phyloP scores from a whole-genome alignment of 805 yeast species.

The Danielia oregonensis region DNA sequence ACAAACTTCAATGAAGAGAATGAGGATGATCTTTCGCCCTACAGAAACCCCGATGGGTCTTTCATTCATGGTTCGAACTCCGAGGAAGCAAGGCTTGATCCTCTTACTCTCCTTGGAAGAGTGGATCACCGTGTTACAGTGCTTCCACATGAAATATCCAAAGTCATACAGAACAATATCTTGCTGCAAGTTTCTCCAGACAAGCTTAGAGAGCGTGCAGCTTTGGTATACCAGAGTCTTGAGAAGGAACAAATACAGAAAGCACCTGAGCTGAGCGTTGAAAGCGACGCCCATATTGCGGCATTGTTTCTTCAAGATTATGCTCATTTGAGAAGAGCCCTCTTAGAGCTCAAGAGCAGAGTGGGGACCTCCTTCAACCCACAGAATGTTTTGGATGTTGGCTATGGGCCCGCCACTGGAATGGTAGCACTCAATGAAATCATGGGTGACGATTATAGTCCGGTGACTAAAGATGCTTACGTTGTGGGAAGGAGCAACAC shows the following conservation, averaged over 20 bases:
- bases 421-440: constrained; percentile 83
- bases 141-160: constrained; percentile 55
- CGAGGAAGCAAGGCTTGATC: constrained; percentile 54
- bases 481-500: constrained; percentile 54
- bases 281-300: constrained; percentile 78
- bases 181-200: constrained; percentile 59
- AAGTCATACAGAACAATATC: constrained; percentile 62
- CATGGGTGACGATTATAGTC: constrained; percentile 61
- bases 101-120: constrained; percentile 54
- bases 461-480: constrained; percentile 65
- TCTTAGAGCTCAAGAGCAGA: constrained; percentile 60
- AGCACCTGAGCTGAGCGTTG: constrained; percentile 39
- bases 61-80: constrained; percentile 41
- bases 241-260: constrained; percentile 52
- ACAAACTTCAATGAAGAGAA: too few species aligned
- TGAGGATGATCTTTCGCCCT: constrained; percentile 31
- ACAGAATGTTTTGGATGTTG: constrained; percentile 65
- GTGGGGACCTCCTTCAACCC: constrained; percentile 60
- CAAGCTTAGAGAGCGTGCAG: constrained; percentile 58
- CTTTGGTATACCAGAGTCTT: constrained; percentile 49
- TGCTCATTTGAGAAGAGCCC: constrained; percentile 60
- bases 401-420: constrained; percentile 92
- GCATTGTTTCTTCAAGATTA: constrained; percentile 80
- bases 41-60: constrained; percentile 37
- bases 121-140: constrained; percentile 47